These are phyloP conservation scores for Dothideomycetidae sp. DNA, from an alignment of 2,329 filamentous ascomycete genomes.

Conservation along the genomic window DNA sequence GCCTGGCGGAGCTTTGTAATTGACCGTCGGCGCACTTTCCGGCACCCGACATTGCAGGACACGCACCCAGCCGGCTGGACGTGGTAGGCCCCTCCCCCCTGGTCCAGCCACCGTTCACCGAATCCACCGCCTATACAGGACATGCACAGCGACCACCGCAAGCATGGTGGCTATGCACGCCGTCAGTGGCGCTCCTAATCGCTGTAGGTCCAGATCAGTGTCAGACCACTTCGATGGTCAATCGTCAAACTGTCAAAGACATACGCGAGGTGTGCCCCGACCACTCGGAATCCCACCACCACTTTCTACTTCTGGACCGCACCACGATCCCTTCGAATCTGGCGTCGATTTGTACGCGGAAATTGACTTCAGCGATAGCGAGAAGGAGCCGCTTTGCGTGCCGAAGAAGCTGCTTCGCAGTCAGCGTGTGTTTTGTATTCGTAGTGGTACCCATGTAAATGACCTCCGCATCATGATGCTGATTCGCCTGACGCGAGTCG, in stretches of 20 bases:
- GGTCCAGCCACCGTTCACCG: no score
- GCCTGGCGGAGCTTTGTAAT: no score
- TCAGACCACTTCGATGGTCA: background rate
- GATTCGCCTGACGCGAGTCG: conserved; percentile 48
- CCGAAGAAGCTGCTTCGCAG: conserved; percentile 53
- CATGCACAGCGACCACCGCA: conserved; percentile 3
- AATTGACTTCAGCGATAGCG: conserved; percentile 41
- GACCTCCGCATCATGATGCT: conserved; percentile 74
- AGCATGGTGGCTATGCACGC: conserved; percentile 1
- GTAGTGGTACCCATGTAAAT: conserved; percentile 15
- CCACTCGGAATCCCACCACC: background rate
- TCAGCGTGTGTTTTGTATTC: conserved; percentile 9
- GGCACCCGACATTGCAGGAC: no score
- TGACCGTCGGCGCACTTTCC: no score
- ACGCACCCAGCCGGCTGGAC: no score
- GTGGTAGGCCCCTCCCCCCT: no score
- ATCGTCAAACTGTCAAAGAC: conserved; percentile 5
- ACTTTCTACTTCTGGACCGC: background rate
- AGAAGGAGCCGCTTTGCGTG: conserved; percentile 54
- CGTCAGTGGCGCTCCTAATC: conserved; percentile 6
- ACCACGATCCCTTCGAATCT: background rate
- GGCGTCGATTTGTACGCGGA: conserved; percentile 26
- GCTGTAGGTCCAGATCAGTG: conserved; percentile 4
- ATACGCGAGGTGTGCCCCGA: conserved; percentile 4
- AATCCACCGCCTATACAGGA: conserved; percentile 2